Evolutionary conservation across 129 eudicot species (phyloP), one percentile per base, ranked within the genome.

Genomic region (Artemisia argyi): DNA sequence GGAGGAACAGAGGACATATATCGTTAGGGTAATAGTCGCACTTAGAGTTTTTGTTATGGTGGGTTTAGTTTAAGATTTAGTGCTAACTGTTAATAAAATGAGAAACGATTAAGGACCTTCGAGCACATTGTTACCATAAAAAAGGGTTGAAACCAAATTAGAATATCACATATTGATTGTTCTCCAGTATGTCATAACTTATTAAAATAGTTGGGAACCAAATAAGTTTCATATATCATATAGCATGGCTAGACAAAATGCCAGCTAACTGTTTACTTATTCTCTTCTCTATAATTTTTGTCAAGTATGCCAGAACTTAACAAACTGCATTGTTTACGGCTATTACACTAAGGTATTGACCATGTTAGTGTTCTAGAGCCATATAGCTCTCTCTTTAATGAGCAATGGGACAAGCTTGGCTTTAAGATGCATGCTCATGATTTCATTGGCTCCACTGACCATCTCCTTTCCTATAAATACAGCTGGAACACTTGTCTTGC

Each of bases 401-500:
- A 57, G 62, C 32, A 20, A 8, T 20, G 62, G 62, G 15, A 57
- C 62, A 4, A 57, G 32, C 62, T 19, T 19, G 6, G 32, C 62
- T 57, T 19, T 57, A 15, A 57, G 62, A 57, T 57, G 62, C 55
- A 80, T 74, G 48, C 88, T 83, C 88, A 76, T 79, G 65, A 83
- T 67, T 77, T 83, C 88, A 48, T 76, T 73, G 50, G 82, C 9
- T 39, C 46, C 46, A 39, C 46, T 10, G 4, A 39, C 46, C 46
- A 39, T 10, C 46, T 39, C 46, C 46, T 39, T 0, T 18, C 87
- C 88, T 8, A 88, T 83, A 68, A 77, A 88, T 60, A 88, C 86
- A 0, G 81, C 83, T 18, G 96, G 96, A 39, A 83, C 71, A 69
- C 83, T 62, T 28, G 85, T 61, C 81, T 68, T 49, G 57, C 68